phyloP scores from a whole-genome alignment of 2,329 filamentous ascomycete genomes.

The Xylariomycetidae sp. region DNA sequence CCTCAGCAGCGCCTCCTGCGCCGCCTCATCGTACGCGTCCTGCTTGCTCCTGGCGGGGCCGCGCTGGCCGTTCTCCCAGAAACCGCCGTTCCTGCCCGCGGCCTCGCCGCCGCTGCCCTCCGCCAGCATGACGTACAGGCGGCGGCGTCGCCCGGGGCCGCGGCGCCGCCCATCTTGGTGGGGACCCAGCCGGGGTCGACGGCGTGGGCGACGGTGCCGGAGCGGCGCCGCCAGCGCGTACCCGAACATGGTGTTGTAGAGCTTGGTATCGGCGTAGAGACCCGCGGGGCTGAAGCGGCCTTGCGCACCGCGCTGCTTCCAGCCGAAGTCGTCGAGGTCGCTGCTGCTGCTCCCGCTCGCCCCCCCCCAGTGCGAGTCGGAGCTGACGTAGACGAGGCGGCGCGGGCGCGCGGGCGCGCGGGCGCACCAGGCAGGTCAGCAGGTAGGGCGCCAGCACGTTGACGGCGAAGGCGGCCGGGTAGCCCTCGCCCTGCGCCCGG shows the following conservation, averaged over 20 bases:
- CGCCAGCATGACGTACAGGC: conserved; percentile 41
- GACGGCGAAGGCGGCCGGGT: conserved; percentile 46
- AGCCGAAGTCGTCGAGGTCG: conserved; percentile 27
- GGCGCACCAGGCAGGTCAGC: conserved; percentile 44
- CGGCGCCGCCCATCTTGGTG: conserved; percentile 46
- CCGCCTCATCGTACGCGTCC: conserved; percentile 30
- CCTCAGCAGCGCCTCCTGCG: conserved; percentile 40
- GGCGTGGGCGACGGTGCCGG: conserved; percentile 35
- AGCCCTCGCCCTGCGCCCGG: conserved; percentile 28
- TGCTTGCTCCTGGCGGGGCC: conserved; percentile 17
- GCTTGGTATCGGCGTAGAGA: conserved; percentile 46
- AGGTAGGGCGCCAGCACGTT: conserved; percentile 55
- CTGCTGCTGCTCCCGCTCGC: conserved; percentile 24
- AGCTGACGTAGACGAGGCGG: conserved; percentile 45
- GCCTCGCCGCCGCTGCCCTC: conserved; percentile 30
- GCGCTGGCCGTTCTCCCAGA: conserved; percentile 29
- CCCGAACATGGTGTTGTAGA: conserved; percentile 50
- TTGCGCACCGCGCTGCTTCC: conserved; percentile 12
- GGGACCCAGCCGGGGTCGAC: conserved; percentile 49
- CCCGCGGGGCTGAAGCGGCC: conserved; percentile 1
- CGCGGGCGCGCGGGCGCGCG: conserved; percentile 32
- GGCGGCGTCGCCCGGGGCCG: conserved; percentile 40
- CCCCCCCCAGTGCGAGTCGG: conserved; percentile 41
- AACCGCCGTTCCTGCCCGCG: conserved; percentile 29
- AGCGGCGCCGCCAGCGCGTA: conserved; percentile 45